Evolutionary conservation across 495 filamentous ascomycete species (phyloP).

Genomic region (Penicillium flavigenum): DNA sequence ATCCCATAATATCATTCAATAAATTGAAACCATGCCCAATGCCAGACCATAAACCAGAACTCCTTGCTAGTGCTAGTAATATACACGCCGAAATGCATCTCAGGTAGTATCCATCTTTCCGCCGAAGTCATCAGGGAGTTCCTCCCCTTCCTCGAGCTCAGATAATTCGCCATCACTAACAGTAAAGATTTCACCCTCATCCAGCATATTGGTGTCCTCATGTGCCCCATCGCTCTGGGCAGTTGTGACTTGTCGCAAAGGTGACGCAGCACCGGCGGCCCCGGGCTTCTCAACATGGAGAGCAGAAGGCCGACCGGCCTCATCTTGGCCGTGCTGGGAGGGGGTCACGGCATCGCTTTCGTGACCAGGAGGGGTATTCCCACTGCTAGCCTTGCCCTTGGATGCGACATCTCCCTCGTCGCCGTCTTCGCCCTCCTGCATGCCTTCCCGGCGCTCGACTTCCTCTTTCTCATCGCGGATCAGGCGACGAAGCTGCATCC

Average conservation of each 20-base stretch:
- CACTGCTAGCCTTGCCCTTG: conserved; percentile 52
- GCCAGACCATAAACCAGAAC: conserved; percentile 29
- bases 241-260: conserved; percentile 41
- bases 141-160: conserved; percentile 50
- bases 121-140: conserved; percentile 48
- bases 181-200: conserved; percentile 62
- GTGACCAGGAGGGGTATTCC: conserved; percentile 68
- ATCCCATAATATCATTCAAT: conserved; percentile 13
- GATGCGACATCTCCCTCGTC: conserved; percentile 64
- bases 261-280: conserved; percentile 36
- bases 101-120: conserved; percentile 73
- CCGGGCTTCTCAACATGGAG: conserved; percentile 40
- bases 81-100: conserved; percentile 19
- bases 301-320: conserved; percentile 35
- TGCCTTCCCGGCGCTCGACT: conserved; percentile 70
- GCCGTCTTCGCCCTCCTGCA: conserved; percentile 70
- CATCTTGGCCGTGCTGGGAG: conserved; percentile 49
- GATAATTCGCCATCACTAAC: conserved; percentile 39
- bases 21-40: conserved; percentile 29
- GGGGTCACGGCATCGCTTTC: conserved; percentile 53
- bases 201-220: conserved; percentile 57
- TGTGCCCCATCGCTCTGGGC: conserved; percentile 35
- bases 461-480: conserved; percentile 98
- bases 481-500: conserved; percentile 75
- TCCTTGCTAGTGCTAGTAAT: conserved; percentile 38